Base-by-base conservation (phyloP, 176 grass and related monocot genomes). In the Pontederia crassipes region DNA sequence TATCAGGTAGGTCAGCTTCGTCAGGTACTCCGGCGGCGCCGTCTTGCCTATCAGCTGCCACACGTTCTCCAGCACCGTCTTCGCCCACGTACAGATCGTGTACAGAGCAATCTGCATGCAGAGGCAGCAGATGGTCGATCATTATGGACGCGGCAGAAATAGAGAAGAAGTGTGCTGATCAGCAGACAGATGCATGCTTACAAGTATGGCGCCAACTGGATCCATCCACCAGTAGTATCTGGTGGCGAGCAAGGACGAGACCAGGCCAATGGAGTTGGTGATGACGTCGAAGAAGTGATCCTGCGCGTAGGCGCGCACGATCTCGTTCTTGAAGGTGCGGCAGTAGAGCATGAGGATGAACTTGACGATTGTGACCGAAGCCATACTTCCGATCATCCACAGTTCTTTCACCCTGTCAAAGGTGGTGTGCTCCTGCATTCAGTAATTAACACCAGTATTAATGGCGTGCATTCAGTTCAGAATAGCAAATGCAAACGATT, bases 261-360 rank as follows among this genome's bases (percentile, higher is more conserved):
- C 80, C 0, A 95, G 72, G 55, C 90, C 90, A 35, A 95, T 75
- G 2, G 83, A 95, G 78, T 95, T 95, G 5, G 90, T 95, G 66
- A 95, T 90, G 15, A 95, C 90, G 61, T 95, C 90, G 20, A 95
- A 95, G 68, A 90, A 95, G 63, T 95, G 90, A 45, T 95, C 90
- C 57, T 87, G 90, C 12, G 86, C 90, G 18, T 95, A 95, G 0
- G 90, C 86, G 17, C 65, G 63, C 12, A 95, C 83, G 12, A 95
- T 95, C 57, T 90, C 90, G 3, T 95, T 95, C 74, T 95, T 82
- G 79, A 90, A 95, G 0, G 74, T 70, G 26, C 90, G 74, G 20
- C 90, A 95, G 58, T 95, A 95, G 11, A 95, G 26, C 90, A 95
- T 87, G 20, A 95, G 83, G 56, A 87, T 55, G 50, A 95, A 95